Evolutionary conservation across 495 filamentous ascomycete species (phyloP), one percentile per base, ranked within the genome.

Genomic region (Penicillium ochrochloron): DNA sequence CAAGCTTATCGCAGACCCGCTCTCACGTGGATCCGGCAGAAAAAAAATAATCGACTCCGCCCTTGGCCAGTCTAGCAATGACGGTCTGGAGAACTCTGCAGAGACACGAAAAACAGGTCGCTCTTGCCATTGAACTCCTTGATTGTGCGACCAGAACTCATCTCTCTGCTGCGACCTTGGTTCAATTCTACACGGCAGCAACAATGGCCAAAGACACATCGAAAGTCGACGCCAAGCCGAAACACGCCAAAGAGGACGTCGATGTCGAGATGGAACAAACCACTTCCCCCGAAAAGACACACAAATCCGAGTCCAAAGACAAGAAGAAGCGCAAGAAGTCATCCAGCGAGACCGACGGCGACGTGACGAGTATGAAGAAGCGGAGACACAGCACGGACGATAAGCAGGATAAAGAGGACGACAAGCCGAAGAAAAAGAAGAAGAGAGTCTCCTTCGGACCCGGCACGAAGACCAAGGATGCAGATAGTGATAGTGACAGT

Each of bases 401-500:
- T n/a, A 63, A 66, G 39, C 59, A 66, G 3, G 56, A 70, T 39
- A 76, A 75, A 64, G 55, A 73, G 65, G 65, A 72, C 27, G 69
- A 66, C 33, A 64, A 67, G 58, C 69, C 55, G 35, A 64, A 74
- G 58, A 73, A 75, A 56, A 72, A 70, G 60, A 76, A 73, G 57
- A 96, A 94, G 76, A 89, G 89, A 1, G 92, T 96, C 29, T 86
- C 90, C 10, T 97, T 96, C 71, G 86, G 90, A 0, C 80, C 87
- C 25, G 89, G 89, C 34, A 85, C 86, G 8, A 92, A 92, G 75
- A 82, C 78, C 39, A 75, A 83, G 51, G 86, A 89, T 68, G 85
- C 68, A 66, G 57, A 66, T 15, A 65, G 59, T 50, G 59, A 60
- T 15, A 61, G 54, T 56, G 62, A 66, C 27, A 65, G 56, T 44